Conservation (phyloP, 2,329 filamentous ascomycete genomes). For the Hypocreales sp. region DNA sequence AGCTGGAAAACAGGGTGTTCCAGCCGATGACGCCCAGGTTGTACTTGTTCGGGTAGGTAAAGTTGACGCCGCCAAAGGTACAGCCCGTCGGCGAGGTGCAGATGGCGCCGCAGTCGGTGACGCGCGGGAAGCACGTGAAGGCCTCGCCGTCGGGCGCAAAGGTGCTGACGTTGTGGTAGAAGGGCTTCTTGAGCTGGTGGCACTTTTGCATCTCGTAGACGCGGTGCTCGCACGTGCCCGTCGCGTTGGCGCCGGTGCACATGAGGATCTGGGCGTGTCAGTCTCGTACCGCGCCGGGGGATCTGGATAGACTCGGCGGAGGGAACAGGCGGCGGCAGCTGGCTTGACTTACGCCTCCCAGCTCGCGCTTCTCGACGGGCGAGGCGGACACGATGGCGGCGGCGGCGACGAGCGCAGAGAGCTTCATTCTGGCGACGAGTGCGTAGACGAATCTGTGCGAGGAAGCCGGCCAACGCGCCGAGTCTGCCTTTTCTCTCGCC, state of each 20-base stretch:
- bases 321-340: too few species aligned
- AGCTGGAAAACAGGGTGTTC: slow-evolving; percentile 22
- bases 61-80: slow-evolving; percentile 32
- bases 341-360: slow-evolving; percentile 27
- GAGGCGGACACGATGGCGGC: slow-evolving; percentile 10
- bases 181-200: slow-evolving; percentile 26
- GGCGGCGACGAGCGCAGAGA: slow-evolving; percentile 7
- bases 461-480: too few species aligned
- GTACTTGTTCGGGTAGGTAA: slow-evolving; percentile 28
- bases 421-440: slow-evolving; percentile 21
- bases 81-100: slow-evolving; percentile 37
- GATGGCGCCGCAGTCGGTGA: slow-evolving; percentile 22
- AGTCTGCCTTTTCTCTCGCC: slow-evolving; percentile 1
- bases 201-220: slow-evolving; percentile 28
- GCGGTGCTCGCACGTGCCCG: slow-evolving; percentile 27
- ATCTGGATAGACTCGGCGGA: too few species aligned
- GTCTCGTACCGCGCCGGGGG: too few species aligned
- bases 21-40: slow-evolving; percentile 29
- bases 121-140: slow-evolving; percentile 32
- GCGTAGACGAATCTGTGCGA: too few species aligned
- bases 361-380: slow-evolving; percentile 22
- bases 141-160: slow-evolving; percentile 34
- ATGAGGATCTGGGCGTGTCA: slow-evolving; percentile 25
- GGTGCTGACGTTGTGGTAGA: slow-evolving; percentile 25
- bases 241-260: slow-evolving; percentile 33